Percentiles rank a stretch among this genome's conserved stretches.
phyloP scores from a whole-genome alignment of 371 early-diverging fungal species.

The Catenaria anguillulae region DNA sequence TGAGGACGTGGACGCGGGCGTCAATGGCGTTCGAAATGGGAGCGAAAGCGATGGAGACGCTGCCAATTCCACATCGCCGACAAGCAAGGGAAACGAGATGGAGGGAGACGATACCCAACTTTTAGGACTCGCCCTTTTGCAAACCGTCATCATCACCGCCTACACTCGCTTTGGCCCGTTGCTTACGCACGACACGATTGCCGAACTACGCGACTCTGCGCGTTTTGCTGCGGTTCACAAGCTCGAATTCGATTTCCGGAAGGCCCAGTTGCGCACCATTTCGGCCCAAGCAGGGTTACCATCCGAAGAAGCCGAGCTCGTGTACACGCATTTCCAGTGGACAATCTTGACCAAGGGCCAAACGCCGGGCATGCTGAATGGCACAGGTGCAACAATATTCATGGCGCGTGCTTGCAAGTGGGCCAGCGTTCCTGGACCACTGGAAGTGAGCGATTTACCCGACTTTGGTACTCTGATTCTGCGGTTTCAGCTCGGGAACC shows the following conservation, averaged over 20 bases:
- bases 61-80: constrained; percentile 3
- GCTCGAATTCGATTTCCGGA: not conserved
- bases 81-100: not conserved
- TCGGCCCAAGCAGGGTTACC: not conserved
- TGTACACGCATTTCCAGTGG: not conserved
- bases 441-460: too few relatives aligned
- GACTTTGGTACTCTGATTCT: too few relatives aligned
- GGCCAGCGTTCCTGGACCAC: too few relatives aligned
- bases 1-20: not conserved
- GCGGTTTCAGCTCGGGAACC: too few relatives aligned
- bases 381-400: not conserved
- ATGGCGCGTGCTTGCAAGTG: too few relatives aligned
- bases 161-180: not conserved
- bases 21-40: not conserved
- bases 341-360: not conserved
- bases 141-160: not conserved
- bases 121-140: not conserved
- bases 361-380: not conserved
- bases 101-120: too few relatives aligned
- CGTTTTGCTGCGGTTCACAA: not conserved
- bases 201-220: not conserved
- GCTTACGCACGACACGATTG: not conserved
- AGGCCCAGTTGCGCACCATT: not conserved
- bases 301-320: too few relatives aligned
- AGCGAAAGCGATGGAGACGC: not conserved